These are phyloP conservation scores for Macroventuria anomochaeta DNA, from an alignment of 2,329 filamentous ascomycete species.

Conservation along the genomic window DNA sequence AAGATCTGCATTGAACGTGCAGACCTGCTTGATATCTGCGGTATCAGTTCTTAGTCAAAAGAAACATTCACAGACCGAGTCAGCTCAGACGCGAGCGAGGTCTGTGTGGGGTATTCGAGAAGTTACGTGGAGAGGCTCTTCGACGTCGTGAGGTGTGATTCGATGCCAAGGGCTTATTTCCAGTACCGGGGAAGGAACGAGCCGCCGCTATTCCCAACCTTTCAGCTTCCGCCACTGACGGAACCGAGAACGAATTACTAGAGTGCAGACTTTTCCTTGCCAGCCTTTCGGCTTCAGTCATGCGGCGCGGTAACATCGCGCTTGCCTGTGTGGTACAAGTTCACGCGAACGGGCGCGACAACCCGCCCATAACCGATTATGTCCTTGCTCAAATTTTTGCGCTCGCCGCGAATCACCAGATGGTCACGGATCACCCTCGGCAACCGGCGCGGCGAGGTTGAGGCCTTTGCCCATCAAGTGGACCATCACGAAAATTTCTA, in stretches of 20 bases:
- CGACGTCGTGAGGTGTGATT: conserved; percentile 7
- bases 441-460: conserved; percentile 25
- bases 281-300: conserved; percentile 13
- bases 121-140: conserved; percentile 3
- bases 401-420: conserved; percentile 28
- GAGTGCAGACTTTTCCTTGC: conserved; percentile 38
- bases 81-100: conserved; percentile 23
- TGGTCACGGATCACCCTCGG: conserved; percentile 26
- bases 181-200: conserved; percentile 35
- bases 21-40: conserved; percentile 11
- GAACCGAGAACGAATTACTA: conserved; percentile 21
- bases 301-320: conserved; percentile 22
- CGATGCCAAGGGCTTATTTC: conserved; percentile 21
- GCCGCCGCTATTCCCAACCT: conserved; percentile 27
- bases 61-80: conserved; percentile 17
- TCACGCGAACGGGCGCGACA: conserved; percentile 21
- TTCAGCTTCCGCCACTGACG: conserved; percentile 23
- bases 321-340: conserved; percentile 10
- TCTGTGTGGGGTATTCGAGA: conserved; percentile 13
- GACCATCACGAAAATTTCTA: conserved; percentile 44
- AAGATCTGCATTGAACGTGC: conserved; percentile 1
- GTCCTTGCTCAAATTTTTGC: conserved; percentile 34
- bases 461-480: conserved; percentile 31
- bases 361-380: conserved; percentile 35
- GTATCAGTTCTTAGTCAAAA: conserved; percentile 24